Conservation (phyloP, 2,329 filamentous ascomycete species). For the Trichoderma sp. region DNA sequence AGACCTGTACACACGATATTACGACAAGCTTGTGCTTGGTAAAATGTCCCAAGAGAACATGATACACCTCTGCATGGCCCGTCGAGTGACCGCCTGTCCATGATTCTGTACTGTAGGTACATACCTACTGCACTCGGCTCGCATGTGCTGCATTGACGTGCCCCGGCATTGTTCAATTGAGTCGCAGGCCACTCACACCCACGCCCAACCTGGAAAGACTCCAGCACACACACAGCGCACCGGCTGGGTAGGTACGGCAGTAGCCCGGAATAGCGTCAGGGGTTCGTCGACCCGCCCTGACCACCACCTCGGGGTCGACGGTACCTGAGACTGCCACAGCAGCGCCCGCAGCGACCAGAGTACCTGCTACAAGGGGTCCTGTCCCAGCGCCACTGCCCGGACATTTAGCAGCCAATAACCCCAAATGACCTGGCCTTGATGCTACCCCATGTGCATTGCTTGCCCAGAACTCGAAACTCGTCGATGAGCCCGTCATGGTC, state of each 20-base stretch:
- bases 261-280: slow-evolving; percentile 15
- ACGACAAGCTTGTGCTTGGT: background rate
- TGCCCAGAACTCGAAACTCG: slow-evolving; percentile 20
- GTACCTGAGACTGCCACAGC: background rate
- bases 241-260: too few species aligned
- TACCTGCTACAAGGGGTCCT: background rate
- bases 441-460: slow-evolving; percentile 23
- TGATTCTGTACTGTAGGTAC: background rate
- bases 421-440: slow-evolving; percentile 6
- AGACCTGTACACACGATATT: background rate
- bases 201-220: background rate
- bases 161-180: slow-evolving; percentile 4
- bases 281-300: slow-evolving; percentile 4
- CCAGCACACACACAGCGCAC: background rate
- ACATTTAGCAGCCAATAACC: slow-evolving; percentile 20
- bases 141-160: slow-evolving; percentile 12
- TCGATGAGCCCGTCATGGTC: slow-evolving; percentile 13
- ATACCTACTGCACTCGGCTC: too few species aligned
- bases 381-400: background rate
- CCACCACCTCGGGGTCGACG: background rate
- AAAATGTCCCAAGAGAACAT: background rate
- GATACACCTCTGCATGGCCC: background rate
- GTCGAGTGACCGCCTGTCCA: background rate
- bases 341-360: background rate
- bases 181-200: slow-evolving; percentile 12